Evolutionary conservation across 208 protist genomes (phyloP), one percentile per base, ranked within the genome.

Genomic region (Leishmania gerbilli): DNA sequence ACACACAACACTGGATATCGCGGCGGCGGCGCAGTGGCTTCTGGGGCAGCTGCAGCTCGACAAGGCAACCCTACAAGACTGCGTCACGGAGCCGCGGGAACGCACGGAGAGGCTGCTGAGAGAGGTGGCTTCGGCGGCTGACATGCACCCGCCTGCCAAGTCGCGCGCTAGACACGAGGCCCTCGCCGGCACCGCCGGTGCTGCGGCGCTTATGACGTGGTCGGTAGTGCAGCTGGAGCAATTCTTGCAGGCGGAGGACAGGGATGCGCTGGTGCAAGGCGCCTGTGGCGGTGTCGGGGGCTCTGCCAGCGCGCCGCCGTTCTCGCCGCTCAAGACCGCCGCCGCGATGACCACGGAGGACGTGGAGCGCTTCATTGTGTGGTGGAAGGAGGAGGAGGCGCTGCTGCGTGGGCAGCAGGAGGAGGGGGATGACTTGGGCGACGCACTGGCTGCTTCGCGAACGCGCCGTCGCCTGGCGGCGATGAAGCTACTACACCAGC

Each of bases 311-410:
- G 47, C 71, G 74, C n/a, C 74, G 64, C 31, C 65, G 67, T 11
- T 11, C n/a, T 31, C 45, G 45, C 21, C 11, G 55, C 49, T 45
- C 21, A 49, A 58, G 37, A 24, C 55, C 37, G 74, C 74, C 8
- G 37, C 74, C 13, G 53, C 74, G 74, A 56, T 85, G 72, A 82
- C 77, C 27, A 81, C 82, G 19, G 81, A 79, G 2, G 85, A 80
- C 5, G 78, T 91, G 71, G 85, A 79, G 37, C 85, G 82, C 47
- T 84, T 89, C 62, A 77, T 92, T 19, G 64, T 88, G 74, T 79
- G 78, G 77, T 89, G 87, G 81, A 79, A 87, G 80, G 79, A 86
- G 58, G 82, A 90, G 71, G 84, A 82, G 71, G 65, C 45, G 51
- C 55, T 81, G 75, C 80, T 76, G 69, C 78, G 74, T 56, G 71